phyloP scores from a whole-genome alignment of 2,329 filamentous ascomycete genomes.

The Aspergillus phoenicis region DNA sequence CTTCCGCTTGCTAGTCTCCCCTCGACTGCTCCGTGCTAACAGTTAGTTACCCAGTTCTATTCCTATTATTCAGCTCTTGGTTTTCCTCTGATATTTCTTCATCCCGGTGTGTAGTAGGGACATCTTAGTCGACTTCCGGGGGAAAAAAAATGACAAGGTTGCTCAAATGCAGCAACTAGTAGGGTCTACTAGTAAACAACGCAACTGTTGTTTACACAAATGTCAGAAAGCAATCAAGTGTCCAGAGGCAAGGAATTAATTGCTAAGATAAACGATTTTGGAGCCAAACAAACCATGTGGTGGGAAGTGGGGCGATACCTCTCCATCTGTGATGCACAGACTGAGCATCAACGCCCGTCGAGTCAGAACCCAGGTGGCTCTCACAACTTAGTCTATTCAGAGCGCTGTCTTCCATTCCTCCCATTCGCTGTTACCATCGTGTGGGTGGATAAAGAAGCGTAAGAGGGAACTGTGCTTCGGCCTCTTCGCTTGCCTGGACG shows the following conservation, averaged over 20 bases:
- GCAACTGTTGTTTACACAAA: neutral
- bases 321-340: slow-evolving; percentile 13
- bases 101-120: too few species aligned
- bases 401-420: neutral
- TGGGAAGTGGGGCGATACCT: slow-evolving; percentile 21
- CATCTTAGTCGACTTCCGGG: too few species aligned
- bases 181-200: too few species aligned
- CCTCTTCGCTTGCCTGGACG: neutral
- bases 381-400: slow-evolving; percentile 29
- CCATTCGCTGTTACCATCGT: slow-evolving; percentile 17
- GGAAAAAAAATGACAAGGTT: too few species aligned
- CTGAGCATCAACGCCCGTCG: slow-evolving; percentile 12
- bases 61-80: too few species aligned
- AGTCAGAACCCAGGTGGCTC: slow-evolving; percentile 13
- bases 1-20: neutral
- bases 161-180: too few species aligned
- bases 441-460: slow-evolving; percentile 17
- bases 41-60: too few species aligned
- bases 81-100: too few species aligned
- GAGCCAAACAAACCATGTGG: slow-evolving; percentile 23
- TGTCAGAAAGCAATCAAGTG: neutral
- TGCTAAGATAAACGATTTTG: neutral
- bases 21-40: neutral
- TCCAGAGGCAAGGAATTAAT: neutral
- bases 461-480: slow-evolving; percentile 16